Evolutionary conservation across 1,284 basidiomycete genomes (phyloP), one percentile per base, ranked within the genome.

Genomic region (Inonotus hispidus): DNA sequence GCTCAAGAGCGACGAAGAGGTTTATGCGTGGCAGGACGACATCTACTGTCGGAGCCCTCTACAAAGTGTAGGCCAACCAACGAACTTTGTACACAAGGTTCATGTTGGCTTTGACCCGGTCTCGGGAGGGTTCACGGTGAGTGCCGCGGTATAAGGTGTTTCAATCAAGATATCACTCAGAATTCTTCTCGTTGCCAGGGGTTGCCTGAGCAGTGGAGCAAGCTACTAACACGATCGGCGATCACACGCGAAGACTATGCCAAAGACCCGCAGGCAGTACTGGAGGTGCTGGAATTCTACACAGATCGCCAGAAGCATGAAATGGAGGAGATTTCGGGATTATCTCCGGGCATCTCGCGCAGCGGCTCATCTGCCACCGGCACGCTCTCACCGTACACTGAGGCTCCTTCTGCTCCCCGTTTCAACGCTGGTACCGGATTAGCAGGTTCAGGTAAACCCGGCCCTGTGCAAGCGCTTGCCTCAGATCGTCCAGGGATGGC

Each of bases 241-340:
- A 98, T 99, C 74, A 98, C 96, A 1, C 90, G 93, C 61, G 96
- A 98, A 75, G 96, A 99, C 73, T 98, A 98, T 63, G 93, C 92
- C 11, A 93, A 92, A 72, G 92, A 99, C 70, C 96, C 96, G 0
- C 95, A 98, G 70, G 96, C 96, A 0, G 96, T 99, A 14, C 81
- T 98, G 16, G 96, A 98, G 66, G 96, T 98, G 0, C 87, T 99
- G 61, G 95, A 98, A 70, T 99, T 98, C 77, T 98, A 98, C 75
- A 98, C 95, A 13, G 93, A 97, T 71, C 94, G 95, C 68, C 94
- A 98, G 77, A 95, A 94, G 73, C 85, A 90, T n/a, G 91, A 92
- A 64, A 76, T 90, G 70, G 93, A 95, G 68, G 87, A 89, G 77
- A 82, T 77, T 71, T 74, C 78, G 65, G 74, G 74, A 73, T 56